Percentiles rank a stretch among this genome's conserved stretches.
These are phyloP conservation scores for Withania somnifera DNA, from an alignment of 305 asterid genomes.

Conservation along the genomic window DNA sequence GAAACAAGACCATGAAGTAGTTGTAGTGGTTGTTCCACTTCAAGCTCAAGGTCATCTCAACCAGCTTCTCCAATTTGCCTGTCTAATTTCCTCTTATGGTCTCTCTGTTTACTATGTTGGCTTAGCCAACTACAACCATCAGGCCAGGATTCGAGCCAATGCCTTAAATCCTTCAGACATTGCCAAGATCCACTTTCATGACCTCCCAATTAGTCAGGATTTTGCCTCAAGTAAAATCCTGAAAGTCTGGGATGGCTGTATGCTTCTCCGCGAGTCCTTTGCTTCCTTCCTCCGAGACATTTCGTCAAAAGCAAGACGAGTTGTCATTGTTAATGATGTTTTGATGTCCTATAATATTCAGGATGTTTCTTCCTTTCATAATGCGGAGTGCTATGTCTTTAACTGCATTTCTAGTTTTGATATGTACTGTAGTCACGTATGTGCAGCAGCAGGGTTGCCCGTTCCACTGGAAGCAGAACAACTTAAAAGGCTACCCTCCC, in stretches of 20 bases:
- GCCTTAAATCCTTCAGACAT: slow-evolving; percentile 10
- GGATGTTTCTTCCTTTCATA: slow-evolving; percentile 7
- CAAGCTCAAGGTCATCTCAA: slow-evolving; percentile 28
- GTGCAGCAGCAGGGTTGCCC: not conserved
- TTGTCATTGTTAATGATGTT: slow-evolving; percentile 8
- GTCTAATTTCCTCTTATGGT: slow-evolving; percentile 12
- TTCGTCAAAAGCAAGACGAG: not conserved
- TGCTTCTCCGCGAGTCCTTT: not conserved
- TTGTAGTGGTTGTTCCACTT: slow-evolving; percentile 11
- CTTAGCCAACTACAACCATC: slow-evolving; percentile 8
- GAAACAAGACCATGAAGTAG: too few species aligned
- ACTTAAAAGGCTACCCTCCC: not conserved
- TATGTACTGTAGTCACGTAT: not conserved
- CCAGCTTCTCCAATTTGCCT: slow-evolving; percentile 19
- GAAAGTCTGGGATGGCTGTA: too few species aligned
- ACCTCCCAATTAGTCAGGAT: not conserved
- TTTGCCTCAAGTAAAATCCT: too few species aligned
- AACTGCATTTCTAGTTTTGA: not conserved
- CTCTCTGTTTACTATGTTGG: slow-evolving; percentile 9
- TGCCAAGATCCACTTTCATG: slow-evolving; percentile 12
- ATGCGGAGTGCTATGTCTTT: slow-evolving; percentile 8
- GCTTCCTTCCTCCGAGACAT: not conserved
- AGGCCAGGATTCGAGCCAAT: slow-evolving; percentile 6
- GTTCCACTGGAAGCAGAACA: not conserved
- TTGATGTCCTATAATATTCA: slow-evolving; percentile 6